Conservation (phyloP, 2,329 filamentous ascomycete genomes). For the Teratosphaeria nubilosa region DNA sequence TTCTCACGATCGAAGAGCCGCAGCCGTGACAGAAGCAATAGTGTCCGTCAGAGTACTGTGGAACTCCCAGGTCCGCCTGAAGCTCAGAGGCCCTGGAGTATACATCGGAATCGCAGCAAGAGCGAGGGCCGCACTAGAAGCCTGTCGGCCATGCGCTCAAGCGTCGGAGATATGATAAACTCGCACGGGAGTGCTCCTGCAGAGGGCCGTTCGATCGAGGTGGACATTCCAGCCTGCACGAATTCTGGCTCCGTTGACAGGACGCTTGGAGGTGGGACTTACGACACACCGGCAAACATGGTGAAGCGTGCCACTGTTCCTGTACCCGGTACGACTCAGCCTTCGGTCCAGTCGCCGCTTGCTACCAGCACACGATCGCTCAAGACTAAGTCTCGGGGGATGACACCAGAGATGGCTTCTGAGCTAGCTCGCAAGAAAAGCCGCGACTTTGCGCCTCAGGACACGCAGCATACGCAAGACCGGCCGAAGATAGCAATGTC, state of each 20-base stretch:
- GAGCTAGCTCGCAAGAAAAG: conserved; percentile 17
- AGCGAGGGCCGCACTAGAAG: conserved; percentile 12
- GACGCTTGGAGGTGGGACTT: conserved; percentile 33
- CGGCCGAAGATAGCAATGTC: conserved; percentile 5
- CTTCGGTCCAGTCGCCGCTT: conserved; percentile 8
- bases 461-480: conserved; percentile 3
- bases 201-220: conserved; percentile 3
- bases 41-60: conserved; percentile 1
- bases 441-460: conserved; percentile 9
- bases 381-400: conserved; percentile 10
- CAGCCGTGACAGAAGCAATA: conserved; percentile 18
- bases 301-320: conserved; percentile 5
- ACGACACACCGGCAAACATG: conserved; percentile 29
- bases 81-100: conserved; percentile 2
- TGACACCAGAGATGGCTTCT: conserved; percentile 13
- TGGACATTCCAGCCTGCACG: conserved; percentile 16
- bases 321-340: neutral
- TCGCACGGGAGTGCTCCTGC: neutral
- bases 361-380: conserved; percentile 4
- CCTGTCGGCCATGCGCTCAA: conserved; percentile 5
- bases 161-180: conserved; percentile 4
- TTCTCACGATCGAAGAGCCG: conserved; percentile 6
- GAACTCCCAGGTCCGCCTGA: conserved; percentile 6
- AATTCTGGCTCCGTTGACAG: conserved; percentile 33
- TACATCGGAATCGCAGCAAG: conserved; percentile 11